Evolutionary conservation across 2,329 filamentous ascomycete genomes (phyloP).

Genomic region (Colletotrichum orchidophilum): DNA sequence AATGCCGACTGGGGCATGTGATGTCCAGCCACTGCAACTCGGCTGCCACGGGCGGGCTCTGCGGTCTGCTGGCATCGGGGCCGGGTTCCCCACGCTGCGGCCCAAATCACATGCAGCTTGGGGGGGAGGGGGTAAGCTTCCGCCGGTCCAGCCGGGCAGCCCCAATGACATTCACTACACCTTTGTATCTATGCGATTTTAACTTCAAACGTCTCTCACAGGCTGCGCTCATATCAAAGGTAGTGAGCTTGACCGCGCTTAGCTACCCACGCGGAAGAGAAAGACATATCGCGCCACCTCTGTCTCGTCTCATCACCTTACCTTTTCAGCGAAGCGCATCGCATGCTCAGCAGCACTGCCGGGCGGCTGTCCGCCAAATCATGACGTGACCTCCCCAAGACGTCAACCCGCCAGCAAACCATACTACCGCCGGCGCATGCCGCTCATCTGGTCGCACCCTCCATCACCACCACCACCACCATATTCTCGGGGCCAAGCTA

Average conservation of each 20-base stretch:
- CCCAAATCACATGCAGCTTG: conserved; percentile 30
- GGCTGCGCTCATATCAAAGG: background rate
- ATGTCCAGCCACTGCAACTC: background rate
- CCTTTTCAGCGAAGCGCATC: background rate
- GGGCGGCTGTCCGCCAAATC: conserved; percentile 4
- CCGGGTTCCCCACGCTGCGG: conserved; percentile 3
- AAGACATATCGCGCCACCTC: background rate
- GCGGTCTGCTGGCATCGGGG: background rate
- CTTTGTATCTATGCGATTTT: background rate
- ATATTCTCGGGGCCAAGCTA: background rate
- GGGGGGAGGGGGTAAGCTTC: conserved; percentile 3
- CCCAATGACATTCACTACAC: background rate
- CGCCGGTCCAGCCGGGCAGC: conserved; percentile 3
- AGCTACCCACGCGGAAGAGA: background rate
- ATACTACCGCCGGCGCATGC: conserved; percentile 21
- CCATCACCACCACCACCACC: background rate
- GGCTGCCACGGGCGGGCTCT: background rate
- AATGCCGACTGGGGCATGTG: conserved; percentile 10
- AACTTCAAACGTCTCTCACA: background rate
- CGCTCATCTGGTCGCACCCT: conserved; percentile 5
- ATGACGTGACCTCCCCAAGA: conserved; percentile 30
- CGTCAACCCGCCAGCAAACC: conserved; percentile 11
- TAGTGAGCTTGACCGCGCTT: background rate
- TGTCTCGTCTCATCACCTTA: background rate
- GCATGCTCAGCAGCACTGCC: background rate